phyloP scores from a whole-genome alignment of 345 rosid species.

The Erucastrum elatum region DNA sequence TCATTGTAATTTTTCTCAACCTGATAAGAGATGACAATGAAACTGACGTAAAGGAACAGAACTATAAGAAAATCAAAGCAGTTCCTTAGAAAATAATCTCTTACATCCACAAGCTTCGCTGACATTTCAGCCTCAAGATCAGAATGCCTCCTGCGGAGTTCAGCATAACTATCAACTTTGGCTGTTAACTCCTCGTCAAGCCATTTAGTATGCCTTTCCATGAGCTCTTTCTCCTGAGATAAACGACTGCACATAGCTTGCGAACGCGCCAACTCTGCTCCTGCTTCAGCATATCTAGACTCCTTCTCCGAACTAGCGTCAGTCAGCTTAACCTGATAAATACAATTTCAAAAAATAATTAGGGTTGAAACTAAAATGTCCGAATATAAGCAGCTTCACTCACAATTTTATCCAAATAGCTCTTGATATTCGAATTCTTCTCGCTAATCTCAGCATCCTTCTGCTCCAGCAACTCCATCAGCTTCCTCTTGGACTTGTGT shows the following conservation, averaged over 20 bases:
- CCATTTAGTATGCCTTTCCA: conserved; percentile 86
- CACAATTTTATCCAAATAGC: conserved; percentile 84
- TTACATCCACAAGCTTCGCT: conserved; percentile 71
- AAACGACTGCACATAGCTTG: conserved; percentile 67
- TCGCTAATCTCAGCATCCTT: conserved; percentile 78
- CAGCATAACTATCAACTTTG: conserved; percentile 63
- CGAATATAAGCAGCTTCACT: conserved; percentile 8
- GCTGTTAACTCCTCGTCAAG: conserved; percentile 81
- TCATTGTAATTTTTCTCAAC: conserved; percentile 60
- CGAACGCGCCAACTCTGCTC: conserved; percentile 68
- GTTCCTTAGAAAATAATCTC: conserved; percentile 22
- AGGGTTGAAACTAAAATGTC: neutral
- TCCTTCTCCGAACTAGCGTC: conserved; percentile 66
- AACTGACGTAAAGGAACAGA: neutral
- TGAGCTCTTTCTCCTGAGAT: conserved; percentile 93
- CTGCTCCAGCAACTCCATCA: conserved; percentile 77
- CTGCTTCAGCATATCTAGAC: conserved; percentile 60
- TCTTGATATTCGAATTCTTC: conserved; percentile 66
- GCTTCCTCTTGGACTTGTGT: conserved; percentile 85
- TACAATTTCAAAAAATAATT: neutral
- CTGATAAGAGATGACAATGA: conserved; percentile 38
- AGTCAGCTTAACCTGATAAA: conserved; percentile 64
- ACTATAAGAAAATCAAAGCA: neutral
- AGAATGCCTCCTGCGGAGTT: conserved; percentile 61
- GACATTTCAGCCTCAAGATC: conserved; percentile 83